phyloP scores from a whole-genome alignment of 805 yeast species.

The Diddensiella santjacobensis region DNA sequence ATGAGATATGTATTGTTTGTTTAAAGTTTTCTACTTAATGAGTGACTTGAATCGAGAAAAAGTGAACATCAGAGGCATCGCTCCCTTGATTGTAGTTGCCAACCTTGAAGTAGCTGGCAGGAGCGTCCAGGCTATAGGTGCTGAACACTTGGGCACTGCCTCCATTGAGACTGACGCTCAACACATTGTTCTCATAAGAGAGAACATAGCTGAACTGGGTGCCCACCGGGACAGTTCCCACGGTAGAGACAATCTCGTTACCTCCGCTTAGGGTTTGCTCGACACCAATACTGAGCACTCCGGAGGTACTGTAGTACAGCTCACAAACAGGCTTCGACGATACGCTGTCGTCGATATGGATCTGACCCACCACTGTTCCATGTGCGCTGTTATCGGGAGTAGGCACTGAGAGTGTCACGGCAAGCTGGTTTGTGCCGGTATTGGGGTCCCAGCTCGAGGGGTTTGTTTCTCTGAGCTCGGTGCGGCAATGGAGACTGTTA shows the following conservation, averaged over 20 bases:
- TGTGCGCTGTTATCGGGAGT: constrained; percentile 5
- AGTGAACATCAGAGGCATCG: constrained; percentile 3
- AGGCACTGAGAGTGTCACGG: neutral
- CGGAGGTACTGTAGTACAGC: constrained; percentile 2
- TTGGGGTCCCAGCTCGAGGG: neutral
- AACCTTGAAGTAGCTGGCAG: constrained; percentile 4
- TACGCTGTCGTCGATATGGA: constrained; percentile 2
- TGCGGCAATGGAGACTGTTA: constrained; percentile 4
- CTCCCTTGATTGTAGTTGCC: constrained; percentile 4
- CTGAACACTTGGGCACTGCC: constrained; percentile 2
- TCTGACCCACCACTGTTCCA: constrained; percentile 3
- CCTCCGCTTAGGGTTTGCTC: constrained; percentile 5
- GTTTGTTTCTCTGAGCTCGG: constrained; percentile 1
- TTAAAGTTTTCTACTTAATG: too few species aligned
- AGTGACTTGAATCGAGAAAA: neutral
- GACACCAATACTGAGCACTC: neutral
- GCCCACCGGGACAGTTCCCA: constrained; percentile 1
- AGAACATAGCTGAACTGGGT: neutral
- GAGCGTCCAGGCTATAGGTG: constrained; percentile 3
- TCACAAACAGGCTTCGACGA: constrained; percentile 5
- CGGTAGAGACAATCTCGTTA: neutral
- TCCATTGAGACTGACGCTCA: constrained; percentile 1
- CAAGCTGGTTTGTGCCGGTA: neutral
- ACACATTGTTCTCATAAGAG: neutral
- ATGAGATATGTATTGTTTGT: neutral